These are phyloP conservation scores for Hylodesmum podocarpum DNA, from an alignment of 306 rosid genomes.

Conservation along the genomic window DNA sequence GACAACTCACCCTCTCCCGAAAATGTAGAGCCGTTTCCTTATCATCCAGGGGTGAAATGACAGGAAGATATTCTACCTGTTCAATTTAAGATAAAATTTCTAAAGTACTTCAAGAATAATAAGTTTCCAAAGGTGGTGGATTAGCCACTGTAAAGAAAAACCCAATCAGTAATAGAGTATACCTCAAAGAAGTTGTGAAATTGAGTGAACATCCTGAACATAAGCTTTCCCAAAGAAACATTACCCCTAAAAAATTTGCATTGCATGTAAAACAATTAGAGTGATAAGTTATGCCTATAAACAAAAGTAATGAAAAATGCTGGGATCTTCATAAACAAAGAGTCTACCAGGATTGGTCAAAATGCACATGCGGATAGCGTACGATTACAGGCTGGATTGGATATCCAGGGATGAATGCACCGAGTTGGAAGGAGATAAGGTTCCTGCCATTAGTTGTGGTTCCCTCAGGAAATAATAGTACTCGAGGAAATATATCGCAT, in stretches of 20 bases:
- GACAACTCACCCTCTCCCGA: slow-evolving; percentile 73
- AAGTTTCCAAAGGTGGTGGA: neutral
- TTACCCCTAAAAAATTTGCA: slow-evolving; percentile 64
- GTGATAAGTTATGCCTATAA: slow-evolving; percentile 22
- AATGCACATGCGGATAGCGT: slow-evolving; percentile 96
- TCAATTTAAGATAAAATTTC: slow-evolving; percentile 29
- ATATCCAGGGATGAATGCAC: slow-evolving; percentile 87
- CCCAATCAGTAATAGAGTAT: slow-evolving; percentile 24
- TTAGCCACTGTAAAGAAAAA: slow-evolving; percentile 6
- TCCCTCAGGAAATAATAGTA: slow-evolving; percentile 96
- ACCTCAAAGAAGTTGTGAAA: slow-evolving; percentile 98
- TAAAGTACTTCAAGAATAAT: slow-evolving; percentile 18
- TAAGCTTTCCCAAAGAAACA: slow-evolving; percentile 76
- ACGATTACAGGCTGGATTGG: slow-evolving; percentile 87
- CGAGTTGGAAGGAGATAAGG: slow-evolving; percentile 93
- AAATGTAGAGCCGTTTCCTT: slow-evolving; percentile 73
- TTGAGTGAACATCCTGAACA: slow-evolving; percentile 95
- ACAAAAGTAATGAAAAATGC: slow-evolving; percentile 30
- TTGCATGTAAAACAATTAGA: slow-evolving; percentile 20
- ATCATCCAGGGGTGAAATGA: slow-evolving; percentile 63
- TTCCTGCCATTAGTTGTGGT: slow-evolving; percentile 91
- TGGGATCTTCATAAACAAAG: slow-evolving; percentile 24
- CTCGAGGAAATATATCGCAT: slow-evolving; percentile 79
- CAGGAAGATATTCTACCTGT: slow-evolving; percentile 97
- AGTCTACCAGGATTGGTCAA: slow-evolving; percentile 95